Conservation (phyloP, 2,329 filamentous ascomycete genomes). For the Ploettnerulaceae sp. region DNA sequence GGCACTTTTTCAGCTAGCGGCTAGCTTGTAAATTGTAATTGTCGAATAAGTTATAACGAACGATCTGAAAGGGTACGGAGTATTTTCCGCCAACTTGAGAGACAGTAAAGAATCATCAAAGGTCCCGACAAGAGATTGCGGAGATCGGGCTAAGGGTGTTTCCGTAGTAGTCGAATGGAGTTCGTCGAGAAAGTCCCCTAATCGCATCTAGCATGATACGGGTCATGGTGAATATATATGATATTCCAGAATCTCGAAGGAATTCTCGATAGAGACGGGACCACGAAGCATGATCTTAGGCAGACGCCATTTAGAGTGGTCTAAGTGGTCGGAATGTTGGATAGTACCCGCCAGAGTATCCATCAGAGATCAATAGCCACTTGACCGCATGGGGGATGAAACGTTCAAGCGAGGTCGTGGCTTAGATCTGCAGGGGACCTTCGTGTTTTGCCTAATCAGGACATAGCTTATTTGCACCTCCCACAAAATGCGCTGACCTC, state of each 20-base stretch:
- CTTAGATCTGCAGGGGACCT: not conserved
- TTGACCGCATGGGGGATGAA: not conserved
- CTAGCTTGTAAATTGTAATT: too few relatives aligned
- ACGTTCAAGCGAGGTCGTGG: slow-evolving; percentile 1
- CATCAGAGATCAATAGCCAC: not conserved
- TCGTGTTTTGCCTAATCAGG: slow-evolving; percentile 3
- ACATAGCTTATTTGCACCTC: slow-evolving; percentile 8
- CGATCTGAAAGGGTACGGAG: too few relatives aligned
- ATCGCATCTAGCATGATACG: not conserved
- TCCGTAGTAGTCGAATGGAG: too few relatives aligned
- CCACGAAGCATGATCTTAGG: slow-evolving; percentile 1
- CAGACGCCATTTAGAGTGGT: not conserved
- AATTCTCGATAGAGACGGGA: not conserved
- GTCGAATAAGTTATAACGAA: too few relatives aligned
- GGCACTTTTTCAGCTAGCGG: too few relatives aligned
- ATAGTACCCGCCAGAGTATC: not conserved
- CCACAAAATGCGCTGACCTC: slow-evolving; percentile 1
- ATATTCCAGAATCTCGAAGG: slow-evolving; percentile 8
- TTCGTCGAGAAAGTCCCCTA: not conserved
- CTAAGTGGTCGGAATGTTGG: slow-evolving; percentile 1
- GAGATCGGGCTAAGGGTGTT: too few relatives aligned
- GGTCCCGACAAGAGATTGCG: too few relatives aligned
- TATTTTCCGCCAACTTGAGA: too few relatives aligned
- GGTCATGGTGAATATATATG: slow-evolving; percentile 6
- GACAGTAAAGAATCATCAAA: too few relatives aligned